A percentile compares a stretch with the other conserved stretches of the same genome.
Evolutionary conservation across 495 filamentous ascomycete genomes (phyloP).

Genomic region (Stereocaulon alpinum): DNA sequence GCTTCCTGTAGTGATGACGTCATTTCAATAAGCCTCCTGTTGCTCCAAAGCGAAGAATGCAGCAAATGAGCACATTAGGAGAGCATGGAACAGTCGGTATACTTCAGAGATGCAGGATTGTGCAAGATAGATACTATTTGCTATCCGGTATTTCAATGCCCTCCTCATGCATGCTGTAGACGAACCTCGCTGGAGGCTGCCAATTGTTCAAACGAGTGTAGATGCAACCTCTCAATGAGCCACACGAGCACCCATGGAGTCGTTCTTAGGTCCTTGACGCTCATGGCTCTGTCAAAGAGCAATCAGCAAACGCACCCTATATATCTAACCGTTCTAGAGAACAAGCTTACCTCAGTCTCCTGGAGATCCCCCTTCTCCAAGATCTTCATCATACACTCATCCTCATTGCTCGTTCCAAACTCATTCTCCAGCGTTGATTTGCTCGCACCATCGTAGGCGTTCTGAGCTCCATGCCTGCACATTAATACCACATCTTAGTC

Average conservation of each 20-base stretch:
- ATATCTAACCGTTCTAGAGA: background rate
- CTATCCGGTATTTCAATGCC: background rate
- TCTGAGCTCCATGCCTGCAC: conserved; percentile 74
- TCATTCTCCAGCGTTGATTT: conserved; percentile 67
- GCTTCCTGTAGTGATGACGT: background rate
- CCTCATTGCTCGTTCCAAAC: conserved; percentile 70
- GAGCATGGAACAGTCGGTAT: background rate
- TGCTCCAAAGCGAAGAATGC: too few relatives aligned
- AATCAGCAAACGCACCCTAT: conserved; percentile 4
- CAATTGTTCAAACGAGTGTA: background rate
- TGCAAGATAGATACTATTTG: background rate
- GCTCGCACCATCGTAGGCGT: conserved; percentile 63
- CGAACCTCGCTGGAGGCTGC: conserved; percentile 11
- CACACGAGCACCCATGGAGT: conserved; percentile 31
- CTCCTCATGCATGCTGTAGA: background rate
- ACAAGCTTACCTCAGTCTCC: conserved; percentile 49
- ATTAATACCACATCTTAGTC: background rate
- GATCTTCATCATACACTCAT: conserved; percentile 70
- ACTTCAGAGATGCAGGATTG: background rate
- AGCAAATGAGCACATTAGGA: background rate
- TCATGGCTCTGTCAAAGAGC: conserved; percentile 24
- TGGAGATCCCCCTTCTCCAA: conserved; percentile 65
- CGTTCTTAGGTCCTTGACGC: conserved; percentile 37
- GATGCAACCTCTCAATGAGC: conserved; percentile 27
- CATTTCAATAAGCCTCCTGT: background rate